Conservation (phyloP, 495 filamentous ascomycete species). For the Xylaria intraflava region DNA sequence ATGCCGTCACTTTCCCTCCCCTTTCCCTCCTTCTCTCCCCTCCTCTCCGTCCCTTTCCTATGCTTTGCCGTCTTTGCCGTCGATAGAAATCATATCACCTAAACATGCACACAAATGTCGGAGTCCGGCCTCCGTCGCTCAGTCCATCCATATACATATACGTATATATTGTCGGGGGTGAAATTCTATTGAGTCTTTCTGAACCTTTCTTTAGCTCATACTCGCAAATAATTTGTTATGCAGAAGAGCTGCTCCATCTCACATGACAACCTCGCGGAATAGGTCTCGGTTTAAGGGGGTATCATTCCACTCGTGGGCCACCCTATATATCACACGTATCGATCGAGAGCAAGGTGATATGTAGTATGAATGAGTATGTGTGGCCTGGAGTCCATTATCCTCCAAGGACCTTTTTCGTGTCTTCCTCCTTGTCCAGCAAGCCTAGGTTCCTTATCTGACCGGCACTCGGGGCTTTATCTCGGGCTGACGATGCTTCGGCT, state of each 20-base stretch:
- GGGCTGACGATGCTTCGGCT: slow-evolving; percentile 64
- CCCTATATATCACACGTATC: slow-evolving; percentile 18
- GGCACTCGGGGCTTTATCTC: slow-evolving; percentile 65
- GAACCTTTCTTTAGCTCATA: too few relatives aligned
- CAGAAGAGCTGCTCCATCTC: background rate
- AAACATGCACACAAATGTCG: too few relatives aligned
- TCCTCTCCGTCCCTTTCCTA: too few relatives aligned
- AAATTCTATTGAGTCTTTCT: background rate
- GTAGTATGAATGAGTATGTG: background rate
- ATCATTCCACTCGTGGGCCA: background rate
- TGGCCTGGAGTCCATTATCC: slow-evolving; percentile 20
- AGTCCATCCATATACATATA: too few relatives aligned
- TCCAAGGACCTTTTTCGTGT: slow-evolving; percentile 58
- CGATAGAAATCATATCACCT: too few relatives aligned
- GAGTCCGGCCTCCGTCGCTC: too few relatives aligned
- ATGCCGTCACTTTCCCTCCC: too few relatives aligned
- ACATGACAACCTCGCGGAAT: background rate
- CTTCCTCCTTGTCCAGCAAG: slow-evolving; percentile 72
- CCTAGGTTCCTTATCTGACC: slow-evolving; percentile 80
- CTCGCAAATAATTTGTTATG: background rate
- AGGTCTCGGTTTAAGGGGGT: background rate
- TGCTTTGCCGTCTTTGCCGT: too few relatives aligned
- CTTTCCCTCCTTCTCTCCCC: too few relatives aligned
- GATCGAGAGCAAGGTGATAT: background rate
- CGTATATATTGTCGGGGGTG: too few relatives aligned